Base-by-base conservation (phyloP, 169 alveolate genomes). In the Plasmodium malariae region DNA sequence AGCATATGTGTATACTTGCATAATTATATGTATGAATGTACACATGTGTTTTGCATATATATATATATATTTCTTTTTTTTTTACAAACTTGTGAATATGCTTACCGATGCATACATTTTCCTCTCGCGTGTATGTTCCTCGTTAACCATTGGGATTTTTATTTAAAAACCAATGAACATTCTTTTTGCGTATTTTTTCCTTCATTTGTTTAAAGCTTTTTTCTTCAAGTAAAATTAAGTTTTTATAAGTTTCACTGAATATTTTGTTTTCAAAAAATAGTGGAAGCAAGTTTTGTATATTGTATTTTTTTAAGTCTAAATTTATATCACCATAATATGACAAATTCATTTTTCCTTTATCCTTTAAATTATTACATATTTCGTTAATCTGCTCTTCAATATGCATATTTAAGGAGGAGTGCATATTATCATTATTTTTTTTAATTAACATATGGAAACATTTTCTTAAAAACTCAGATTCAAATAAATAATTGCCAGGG, bases 161-260 rank as follows among this genome's bases (percentile, higher is more conserved):
- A 24, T 62, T 62, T 49, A 76, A 32, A 76, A 76, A 76, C 89
- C 89, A 76, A 54, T 76, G 89, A 9, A 48, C 17, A 62, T 76
- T 76, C 62, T 76, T 76, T 45, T 62, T 76, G 28, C 89, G 12
- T 11, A 76, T 76, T 62, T 76, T 76, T 30, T n/a, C 43, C 26
- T 76, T 76, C 5, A 63, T 67, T 37, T 76, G 62, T 62, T 76
- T 76, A 40, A 76, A 76, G 30, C 89, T 43, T 76, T 62, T 76
- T 37, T 76, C 89, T 62, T 76, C 89, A 12, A 60, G 37, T 48
- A 76, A 24, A 62, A 76, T 26, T 67, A 76, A 32, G 19, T 76
- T 76, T 62, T 76, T 76, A 62, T 76, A 76, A 76, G 59, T 76
- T 67, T 76, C 76, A 76, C 67, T 76, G 54, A 76, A 76, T 36